Conservation (phyloP, 306 rosid species). For the Quercus mongolica region DNA sequence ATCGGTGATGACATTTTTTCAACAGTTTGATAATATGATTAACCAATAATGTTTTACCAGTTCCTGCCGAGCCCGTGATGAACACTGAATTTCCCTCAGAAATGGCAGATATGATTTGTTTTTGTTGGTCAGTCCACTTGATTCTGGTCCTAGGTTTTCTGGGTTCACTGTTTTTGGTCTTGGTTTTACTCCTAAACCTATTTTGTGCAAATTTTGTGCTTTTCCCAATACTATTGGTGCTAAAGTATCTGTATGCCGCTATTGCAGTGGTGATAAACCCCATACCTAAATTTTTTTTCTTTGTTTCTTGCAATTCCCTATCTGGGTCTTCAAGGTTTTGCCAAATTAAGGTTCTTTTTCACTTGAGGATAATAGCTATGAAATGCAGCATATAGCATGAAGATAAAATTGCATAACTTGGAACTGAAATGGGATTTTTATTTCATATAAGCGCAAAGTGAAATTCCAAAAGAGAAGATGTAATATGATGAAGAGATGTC, state of each 20-base stretch:
- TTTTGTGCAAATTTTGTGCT: not conserved
- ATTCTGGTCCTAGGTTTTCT: not conserved
- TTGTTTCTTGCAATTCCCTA: not conserved
- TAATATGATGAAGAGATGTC: no score
- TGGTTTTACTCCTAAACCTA: not conserved
- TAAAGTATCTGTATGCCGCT: constrained; percentile 23
- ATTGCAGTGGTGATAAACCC: constrained; percentile 11
- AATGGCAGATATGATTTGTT: constrained; percentile 32
- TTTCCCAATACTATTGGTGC: constrained; percentile 16
- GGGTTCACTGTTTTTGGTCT: not conserved
- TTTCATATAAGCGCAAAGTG: not conserved
- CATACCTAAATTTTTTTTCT: not conserved
- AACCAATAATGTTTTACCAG: constrained; percentile 46
- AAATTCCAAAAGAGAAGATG: no score
- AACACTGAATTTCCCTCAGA: constrained; percentile 35
- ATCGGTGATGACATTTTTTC: constrained; percentile 24
- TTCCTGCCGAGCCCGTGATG: constrained; percentile 58
- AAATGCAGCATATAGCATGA: not conserved
- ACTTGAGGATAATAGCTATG: not conserved
- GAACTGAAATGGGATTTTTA: not conserved
- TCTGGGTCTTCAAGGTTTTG: constrained; percentile 3
- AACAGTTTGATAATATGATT: constrained; percentile 26
- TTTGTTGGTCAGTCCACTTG: constrained; percentile 50
- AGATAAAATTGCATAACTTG: not conserved
- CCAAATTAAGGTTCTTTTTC: not conserved